Base-by-base conservation (phyloP, 352 stramenopile genomes). In the Pythium guiyangense region DNA sequence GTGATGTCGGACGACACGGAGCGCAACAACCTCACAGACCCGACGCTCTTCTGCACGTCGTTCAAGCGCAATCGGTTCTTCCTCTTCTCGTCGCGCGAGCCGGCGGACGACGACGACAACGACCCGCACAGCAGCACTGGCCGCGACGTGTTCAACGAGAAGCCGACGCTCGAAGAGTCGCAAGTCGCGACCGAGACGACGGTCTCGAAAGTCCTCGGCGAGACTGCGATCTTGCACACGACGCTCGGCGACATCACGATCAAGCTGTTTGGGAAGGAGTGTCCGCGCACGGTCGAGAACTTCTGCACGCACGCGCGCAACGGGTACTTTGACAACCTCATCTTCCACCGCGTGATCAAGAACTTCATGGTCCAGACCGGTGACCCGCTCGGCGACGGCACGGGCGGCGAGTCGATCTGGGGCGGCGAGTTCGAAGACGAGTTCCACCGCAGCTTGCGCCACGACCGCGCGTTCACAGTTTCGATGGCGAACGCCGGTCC, bases 261-360 rank as follows among this genome's bases (percentile, higher is more conserved):
- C 54, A 97, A 98, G 61, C 72, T 99, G 17, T 99, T 99, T 66
- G 68, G 77, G 18, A 94, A 97, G 52, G 94, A 99, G 66, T 97
- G 90, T 55, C 92, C 89, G 3, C 85, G 84, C 62, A 99, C 96
- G 3, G 86, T 99, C 35, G 94, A 99, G 71, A 99, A 99, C 68
- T 99, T 99, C 63, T 96, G 86, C 61, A 97, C 90, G 9, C 97
- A 99, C 63, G 87, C 94, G 6, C 83, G 90, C 60, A 96, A 95
- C 35, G 96, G 96, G 4, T 99, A 99, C 79, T 99, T 99, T 67
- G 96, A 99, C 74, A 97, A 98, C 64, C 73, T 99, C 11, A 92
- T 99, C 54, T 99, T 99, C 70, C 97, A 99, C 75, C 94, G 97
- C 52, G 93, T 99, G 55, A 99, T 99, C 71, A 98, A 98, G 70